Evolutionary conservation across 73 alveolate species (phyloP).

Genomic region (Durusdinium trenchii): DNA sequence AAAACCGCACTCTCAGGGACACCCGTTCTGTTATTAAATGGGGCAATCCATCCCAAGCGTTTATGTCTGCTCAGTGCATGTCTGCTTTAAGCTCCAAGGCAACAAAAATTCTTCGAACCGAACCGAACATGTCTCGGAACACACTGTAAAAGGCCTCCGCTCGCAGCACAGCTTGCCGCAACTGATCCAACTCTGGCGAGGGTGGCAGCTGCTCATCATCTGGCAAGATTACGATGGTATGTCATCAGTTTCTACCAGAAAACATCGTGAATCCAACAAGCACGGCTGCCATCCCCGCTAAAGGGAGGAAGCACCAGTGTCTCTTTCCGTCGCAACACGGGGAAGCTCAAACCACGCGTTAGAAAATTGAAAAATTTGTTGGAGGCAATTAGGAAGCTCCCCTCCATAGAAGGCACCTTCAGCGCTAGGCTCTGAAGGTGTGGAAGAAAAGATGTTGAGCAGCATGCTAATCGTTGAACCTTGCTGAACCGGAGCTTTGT

Average conservation of each 20-base stretch:
- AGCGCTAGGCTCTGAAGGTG: slow-evolving; percentile 66
- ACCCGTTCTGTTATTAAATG: no score
- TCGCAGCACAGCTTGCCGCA: slow-evolving; percentile 50
- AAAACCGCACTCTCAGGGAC: no score
- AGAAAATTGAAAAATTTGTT: background rate
- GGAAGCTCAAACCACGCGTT: background rate
- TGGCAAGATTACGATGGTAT: background rate
- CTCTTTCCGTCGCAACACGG: background rate
- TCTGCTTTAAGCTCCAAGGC: background rate
- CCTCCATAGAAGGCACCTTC: background rate
- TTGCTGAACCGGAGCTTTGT: background rate
- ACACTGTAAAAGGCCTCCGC: slow-evolving; percentile 13
- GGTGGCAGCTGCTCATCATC: slow-evolving; percentile 76
- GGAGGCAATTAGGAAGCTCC: background rate
- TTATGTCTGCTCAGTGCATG: no score
- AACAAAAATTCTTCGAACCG: background rate
- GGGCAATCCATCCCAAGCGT: no score
- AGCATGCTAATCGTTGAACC: slow-evolving; percentile 84
- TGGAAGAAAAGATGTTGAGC: slow-evolving; percentile 70
- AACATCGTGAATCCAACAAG: background rate
- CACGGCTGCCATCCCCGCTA: background rate
- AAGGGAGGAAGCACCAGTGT: background rate
- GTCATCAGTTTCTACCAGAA: background rate
- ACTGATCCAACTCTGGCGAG: slow-evolving; percentile 41
- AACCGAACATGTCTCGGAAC: background rate